Evolutionary conservation across 2,329 filamentous ascomycete species (phyloP).

Genomic region (Cladosporium sp.): DNA sequence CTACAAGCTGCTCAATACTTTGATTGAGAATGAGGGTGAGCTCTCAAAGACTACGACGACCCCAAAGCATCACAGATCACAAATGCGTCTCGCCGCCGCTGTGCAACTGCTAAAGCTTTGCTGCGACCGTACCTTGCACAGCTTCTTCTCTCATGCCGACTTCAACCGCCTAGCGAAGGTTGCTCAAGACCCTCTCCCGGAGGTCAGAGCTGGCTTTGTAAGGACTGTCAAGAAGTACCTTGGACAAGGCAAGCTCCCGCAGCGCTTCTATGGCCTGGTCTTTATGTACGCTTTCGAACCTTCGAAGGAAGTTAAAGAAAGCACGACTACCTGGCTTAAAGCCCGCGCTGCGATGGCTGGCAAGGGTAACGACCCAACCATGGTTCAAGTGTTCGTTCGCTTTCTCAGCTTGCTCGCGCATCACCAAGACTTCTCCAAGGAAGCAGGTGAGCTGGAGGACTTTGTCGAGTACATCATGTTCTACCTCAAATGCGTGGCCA

Average conservation of each 20-base stretch:
- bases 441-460: constrained; percentile 64
- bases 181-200: constrained; percentile 66
- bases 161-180: constrained; percentile 80
- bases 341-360: constrained; percentile 66
- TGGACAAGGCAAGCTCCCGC: constrained; percentile 60
- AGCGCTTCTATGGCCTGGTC: constrained; percentile 80
- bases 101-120: constrained; percentile 78
- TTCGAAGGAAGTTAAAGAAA: constrained; percentile 61
- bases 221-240: constrained; percentile 88
- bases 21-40: constrained; percentile 72
- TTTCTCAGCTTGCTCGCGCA: constrained; percentile 85
- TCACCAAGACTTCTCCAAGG: constrained; percentile 76
- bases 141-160: constrained; percentile 61
- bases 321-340: constrained; percentile 81
- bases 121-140: constrained; percentile 67
- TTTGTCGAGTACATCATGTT: constrained; percentile 86
- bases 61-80: constrained; percentile 68
- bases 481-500: constrained; percentile 76
- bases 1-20: constrained; percentile 69
- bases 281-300: constrained; percentile 93
- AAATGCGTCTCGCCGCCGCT: constrained; percentile 75
- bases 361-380: constrained; percentile 48
- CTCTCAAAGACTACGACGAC: constrained; percentile 65
- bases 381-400: constrained; percentile 77
- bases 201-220: constrained; percentile 73